Evolutionary conservation across 2,329 filamentous ascomycete genomes (phyloP).

Genomic region (Furcasterigmium furcatum): DNA sequence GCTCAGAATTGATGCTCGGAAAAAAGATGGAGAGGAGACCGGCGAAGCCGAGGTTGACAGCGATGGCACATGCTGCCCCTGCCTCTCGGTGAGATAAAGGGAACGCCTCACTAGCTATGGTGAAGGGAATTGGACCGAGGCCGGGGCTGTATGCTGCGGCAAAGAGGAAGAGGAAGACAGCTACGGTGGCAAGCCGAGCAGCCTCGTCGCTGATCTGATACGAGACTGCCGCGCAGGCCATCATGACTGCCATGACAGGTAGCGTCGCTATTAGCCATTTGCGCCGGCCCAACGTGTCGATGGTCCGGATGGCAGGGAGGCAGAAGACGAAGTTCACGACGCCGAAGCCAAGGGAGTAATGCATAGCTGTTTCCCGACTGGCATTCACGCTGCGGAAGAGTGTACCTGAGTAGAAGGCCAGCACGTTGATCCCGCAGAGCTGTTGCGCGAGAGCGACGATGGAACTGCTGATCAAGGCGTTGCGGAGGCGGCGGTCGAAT

Average conservation of each 20-base stretch:
- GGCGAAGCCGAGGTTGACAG: conserved; percentile 43
- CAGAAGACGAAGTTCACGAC: conserved; percentile 39
- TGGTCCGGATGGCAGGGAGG: conserved; percentile 34
- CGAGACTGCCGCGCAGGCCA: conserved; percentile 32
- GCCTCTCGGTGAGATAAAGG: conserved; percentile 46
- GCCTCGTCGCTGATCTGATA: conserved; percentile 16
- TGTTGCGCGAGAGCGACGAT: conserved; percentile 27
- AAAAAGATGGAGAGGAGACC: conserved; percentile 41
- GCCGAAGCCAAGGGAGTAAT: conserved; percentile 29
- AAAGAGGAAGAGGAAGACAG: conserved; percentile 36
- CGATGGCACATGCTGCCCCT: conserved; percentile 44
- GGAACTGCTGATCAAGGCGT: conserved; percentile 24
- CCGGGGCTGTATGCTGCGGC: conserved; percentile 37
- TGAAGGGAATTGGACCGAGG: conserved; percentile 45
- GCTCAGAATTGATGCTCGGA: conserved; percentile 21
- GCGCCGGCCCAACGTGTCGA: conserved; percentile 36
- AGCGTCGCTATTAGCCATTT: conserved; percentile 39
- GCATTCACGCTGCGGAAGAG: conserved; percentile 18
- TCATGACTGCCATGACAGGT: conserved; percentile 38
- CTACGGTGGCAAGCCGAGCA: conserved; percentile 23
- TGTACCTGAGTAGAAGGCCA: conserved; percentile 39
- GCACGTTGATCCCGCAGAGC: conserved; percentile 32
- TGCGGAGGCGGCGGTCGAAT: conserved; percentile 21
- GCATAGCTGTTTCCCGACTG: conserved; percentile 18
- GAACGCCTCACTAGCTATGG: conserved; percentile 47